Conservation (phyloP, 495 filamentous ascomycete species). For the Parmelia sp. region DNA sequence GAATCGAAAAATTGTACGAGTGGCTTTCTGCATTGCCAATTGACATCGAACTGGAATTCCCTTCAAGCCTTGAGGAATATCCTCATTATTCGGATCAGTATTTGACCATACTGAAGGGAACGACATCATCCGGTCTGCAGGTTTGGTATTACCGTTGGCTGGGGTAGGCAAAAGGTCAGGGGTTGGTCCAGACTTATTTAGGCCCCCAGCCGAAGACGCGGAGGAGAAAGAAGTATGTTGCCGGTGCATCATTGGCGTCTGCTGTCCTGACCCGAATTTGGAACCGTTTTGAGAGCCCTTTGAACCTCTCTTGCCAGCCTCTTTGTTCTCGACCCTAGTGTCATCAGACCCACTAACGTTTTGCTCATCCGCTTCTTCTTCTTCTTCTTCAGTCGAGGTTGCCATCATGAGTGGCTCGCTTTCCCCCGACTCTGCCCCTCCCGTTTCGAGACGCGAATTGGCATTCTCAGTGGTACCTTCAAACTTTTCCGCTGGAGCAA, state of each 20-base stretch:
- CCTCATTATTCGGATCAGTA: not conserved
- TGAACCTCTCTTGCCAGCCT: constrained; percentile 3
- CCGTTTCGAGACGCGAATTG: constrained; percentile 51
- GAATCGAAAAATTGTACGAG: not conserved
- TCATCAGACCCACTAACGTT: constrained; percentile 34
- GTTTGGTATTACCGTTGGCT: constrained; percentile 30
- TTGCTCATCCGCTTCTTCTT: constrained; percentile 37
- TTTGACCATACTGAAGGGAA: constrained; percentile 23
- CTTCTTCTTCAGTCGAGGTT: constrained; percentile 21
- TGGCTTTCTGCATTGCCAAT: not conserved
- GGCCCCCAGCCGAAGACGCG: constrained; percentile 10
- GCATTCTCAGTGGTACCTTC: constrained; percentile 49
- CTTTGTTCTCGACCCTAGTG: constrained; percentile 11
- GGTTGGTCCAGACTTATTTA: constrained; percentile 16
- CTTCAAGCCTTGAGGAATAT: constrained; percentile 11
- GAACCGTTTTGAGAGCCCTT: constrained; percentile 14
- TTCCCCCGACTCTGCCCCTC: constrained; percentile 53
- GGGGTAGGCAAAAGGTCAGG: constrained; percentile 26
- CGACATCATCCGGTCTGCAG: constrained; percentile 1
- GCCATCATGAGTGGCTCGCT: constrained; percentile 28
- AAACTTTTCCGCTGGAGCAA: constrained; percentile 72
- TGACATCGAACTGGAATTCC: constrained; percentile 6
- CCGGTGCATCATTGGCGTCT: constrained; percentile 29
- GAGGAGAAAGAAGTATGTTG: constrained; percentile 24
- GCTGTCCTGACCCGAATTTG: constrained; percentile 22